Conservation (phyloP, 805 yeast genomes). For the Yarrowia sp. region DNA sequence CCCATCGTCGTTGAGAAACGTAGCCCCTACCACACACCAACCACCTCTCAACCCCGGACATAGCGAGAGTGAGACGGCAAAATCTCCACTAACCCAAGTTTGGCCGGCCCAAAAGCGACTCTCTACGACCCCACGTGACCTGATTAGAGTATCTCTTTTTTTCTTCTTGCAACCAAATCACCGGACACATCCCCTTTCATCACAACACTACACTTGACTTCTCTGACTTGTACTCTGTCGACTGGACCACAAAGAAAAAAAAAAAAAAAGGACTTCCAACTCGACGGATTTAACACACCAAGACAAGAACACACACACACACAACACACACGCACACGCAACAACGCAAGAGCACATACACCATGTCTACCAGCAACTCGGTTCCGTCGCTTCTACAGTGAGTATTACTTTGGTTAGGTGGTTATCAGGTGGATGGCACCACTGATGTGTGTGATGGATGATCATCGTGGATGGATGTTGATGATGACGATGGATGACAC, state of each 20-base stretch:
- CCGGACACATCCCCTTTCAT: too few species aligned
- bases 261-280: too few species aligned
- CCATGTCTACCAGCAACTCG: conserved; percentile 17
- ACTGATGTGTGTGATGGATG: background rate
- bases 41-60: background rate
- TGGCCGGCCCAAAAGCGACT: conserved; percentile 21
- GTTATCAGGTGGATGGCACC: too few species aligned
- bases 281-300: too few species aligned
- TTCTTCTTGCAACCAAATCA: too few species aligned
- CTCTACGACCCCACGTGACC: background rate
- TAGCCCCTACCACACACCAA: conserved; percentile 18
- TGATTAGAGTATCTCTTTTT: background rate
- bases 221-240: background rate
- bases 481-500: background rate
- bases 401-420: too few species aligned
- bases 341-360: too few species aligned
- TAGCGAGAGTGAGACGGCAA: conserved; percentile 1
- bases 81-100: background rate
- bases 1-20: conserved; percentile 27
- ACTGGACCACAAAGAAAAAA: background rate
- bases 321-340: background rate
- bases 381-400: conserved; percentile 27
- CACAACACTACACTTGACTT: too few species aligned
- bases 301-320: too few species aligned
- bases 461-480: background rate